These are phyloP conservation scores for sweet orange (Citrus sinensis) DNA, from an alignment of 345 rosid species.

Conservation along the genomic window DVS_A1.0 CM039162.1:25990501-25991000, in stretches of 20 bases:
- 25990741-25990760: background rate
- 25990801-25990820: background rate
- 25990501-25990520: conserved; percentile 74
- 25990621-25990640: background rate
- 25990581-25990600: background rate
- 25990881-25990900: background rate
- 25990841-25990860: background rate
- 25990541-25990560: background rate
- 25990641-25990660: background rate
- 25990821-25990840: background rate
- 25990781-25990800: background rate
- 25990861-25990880: background rate
- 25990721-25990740: background rate
- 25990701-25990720: background rate
- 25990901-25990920: background rate
- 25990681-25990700: background rate
- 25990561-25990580: background rate
- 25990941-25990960: background rate
- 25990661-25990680: background rate
- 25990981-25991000: conserved; percentile 55
- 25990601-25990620: too few relatives aligned
- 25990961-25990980: background rate
- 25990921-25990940: background rate
- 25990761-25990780: background rate
- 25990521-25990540: conserved; percentile 51